phyloP scores from a whole-genome alignment of 2,329 filamentous ascomycete genomes.

The Epichloe sp. region DNA sequence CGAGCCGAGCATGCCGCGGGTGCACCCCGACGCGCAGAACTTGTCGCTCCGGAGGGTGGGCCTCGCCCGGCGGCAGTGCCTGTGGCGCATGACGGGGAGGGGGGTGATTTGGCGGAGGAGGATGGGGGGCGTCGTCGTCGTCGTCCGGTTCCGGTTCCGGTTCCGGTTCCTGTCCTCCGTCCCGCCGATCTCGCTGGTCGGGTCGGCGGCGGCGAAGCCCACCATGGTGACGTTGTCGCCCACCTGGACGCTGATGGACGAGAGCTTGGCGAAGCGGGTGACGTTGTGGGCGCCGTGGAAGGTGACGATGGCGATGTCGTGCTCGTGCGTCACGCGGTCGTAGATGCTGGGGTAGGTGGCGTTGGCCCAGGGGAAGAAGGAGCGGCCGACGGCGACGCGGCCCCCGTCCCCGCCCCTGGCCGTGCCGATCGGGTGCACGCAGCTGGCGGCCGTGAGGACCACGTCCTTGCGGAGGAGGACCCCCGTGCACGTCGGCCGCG shows the following conservation, averaged over 20 bases:
- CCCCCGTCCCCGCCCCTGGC: no score
- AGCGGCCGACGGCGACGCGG: background rate
- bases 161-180: background rate
- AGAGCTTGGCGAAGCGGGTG: background rate
- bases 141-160: background rate
- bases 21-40: background rate
- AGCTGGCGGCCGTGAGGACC: constrained; percentile 3
- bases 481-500: background rate
- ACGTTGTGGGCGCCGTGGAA: background rate
- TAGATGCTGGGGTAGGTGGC: background rate
- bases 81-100: background rate
- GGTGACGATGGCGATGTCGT: constrained; percentile 1
- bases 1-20: background rate
- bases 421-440: background rate
- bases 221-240: background rate
- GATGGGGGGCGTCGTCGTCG: no score
- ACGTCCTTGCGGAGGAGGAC: background rate
- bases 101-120: background rate
- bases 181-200: no score
- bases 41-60: background rate
- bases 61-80: background rate
- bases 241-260: background rate
- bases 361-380: background rate
- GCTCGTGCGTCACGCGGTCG: background rate
- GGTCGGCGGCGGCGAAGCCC: background rate